Base-by-base conservation (phyloP, 2,329 filamentous ascomycete genomes). In the Delphinella strobiligena region DNA sequence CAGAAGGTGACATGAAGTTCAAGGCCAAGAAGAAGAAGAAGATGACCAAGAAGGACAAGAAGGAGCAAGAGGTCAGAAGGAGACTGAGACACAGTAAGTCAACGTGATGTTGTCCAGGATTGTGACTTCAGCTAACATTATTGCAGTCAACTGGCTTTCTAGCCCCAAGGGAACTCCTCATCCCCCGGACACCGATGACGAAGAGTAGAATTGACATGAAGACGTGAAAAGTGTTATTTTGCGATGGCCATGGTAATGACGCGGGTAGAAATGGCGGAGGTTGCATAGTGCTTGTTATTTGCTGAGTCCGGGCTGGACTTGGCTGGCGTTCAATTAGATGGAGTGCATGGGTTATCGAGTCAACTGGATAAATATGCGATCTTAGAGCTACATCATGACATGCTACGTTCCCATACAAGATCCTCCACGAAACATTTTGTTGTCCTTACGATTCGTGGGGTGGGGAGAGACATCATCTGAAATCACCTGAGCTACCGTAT, bases 11-110 rank as follows among this genome's bases (percentile, higher is more conserved):
- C 45, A 75, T 98, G 71, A 89, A 93, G 68, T 98, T 98, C 78
- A 77, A 73, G 61, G 72, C 82, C 8, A 91, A 88, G 74, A 81
- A 81, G 67, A 95, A 95, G 86, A 93, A 89, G 78, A 98, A 98
- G 84, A 76, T 91, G 76, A 98, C 91, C 42, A 85, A 93, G 70
- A 87, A 87, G 65, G 87, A 98, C 63, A 52, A 88, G 59, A 98
- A 98, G 75, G 91, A 98, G 61, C 74, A 82, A 15, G 89, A 96
- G 64, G 82, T 82, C 32, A 74, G 93, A 48, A 76, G 89, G 50
- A 74, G 91, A 51, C 68, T 96, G 62, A 78, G 91, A 53, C 87
- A 98, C 63, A 74, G 79, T 44, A 74, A 78, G 53, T 78, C 12
- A 7, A 27, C 12, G 7, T n/a, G n/a, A n/a, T n/a, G n/a, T n/a